phyloP scores from a whole-genome alignment of 2,329 filamentous ascomycete species.

The Aspergillus costaricaensis region DNA sequence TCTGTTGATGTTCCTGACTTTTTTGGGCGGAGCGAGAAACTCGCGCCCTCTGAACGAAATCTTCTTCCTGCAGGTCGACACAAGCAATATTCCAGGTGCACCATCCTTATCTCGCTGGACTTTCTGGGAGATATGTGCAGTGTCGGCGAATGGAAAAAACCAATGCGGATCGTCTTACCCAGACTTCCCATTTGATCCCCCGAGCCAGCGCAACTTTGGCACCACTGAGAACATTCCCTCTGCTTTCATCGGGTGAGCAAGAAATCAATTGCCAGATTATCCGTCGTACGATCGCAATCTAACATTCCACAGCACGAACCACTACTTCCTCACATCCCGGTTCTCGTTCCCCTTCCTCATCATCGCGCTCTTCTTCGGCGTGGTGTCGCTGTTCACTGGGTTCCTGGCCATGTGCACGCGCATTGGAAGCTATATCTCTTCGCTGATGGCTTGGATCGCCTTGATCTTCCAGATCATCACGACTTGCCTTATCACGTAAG shows the following conservation, averaged over 20 bases:
- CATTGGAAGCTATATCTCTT: conserved; percentile 54
- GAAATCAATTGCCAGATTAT: background rate
- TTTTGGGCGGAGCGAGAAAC: conserved; percentile 62
- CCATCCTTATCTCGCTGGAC: conserved; percentile 77
- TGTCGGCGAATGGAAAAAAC: conserved; percentile 52
- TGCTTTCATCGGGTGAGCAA: conserved; percentile 55
- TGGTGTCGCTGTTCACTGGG: conserved; percentile 49
- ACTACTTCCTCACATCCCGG: conserved; percentile 81
- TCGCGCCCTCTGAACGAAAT: conserved; percentile 67
- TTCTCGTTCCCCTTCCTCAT: conserved; percentile 93
- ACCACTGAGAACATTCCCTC: conserved; percentile 56
- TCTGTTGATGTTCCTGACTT: conserved; percentile 65
- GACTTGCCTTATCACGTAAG: conserved; percentile 65
- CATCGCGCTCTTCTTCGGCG: conserved; percentile 75
- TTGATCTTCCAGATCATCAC: conserved; percentile 61
- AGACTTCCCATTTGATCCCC: conserved; percentile 65
- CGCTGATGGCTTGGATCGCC: conserved; percentile 54
- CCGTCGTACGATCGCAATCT: background rate
- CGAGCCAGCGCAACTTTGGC: conserved; percentile 58
- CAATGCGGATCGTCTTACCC: conserved; percentile 68
- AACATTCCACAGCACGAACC: conserved; percentile 50
- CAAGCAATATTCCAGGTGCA: conserved; percentile 69
- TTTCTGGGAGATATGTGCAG: conserved; percentile 80
- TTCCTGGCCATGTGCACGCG: conserved; percentile 54
- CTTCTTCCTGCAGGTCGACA: conserved; percentile 84